Evolutionary conservation across 2,329 filamentous ascomycete genomes (phyloP).

Genomic region (Plectosphaerella plurivora): DNA sequence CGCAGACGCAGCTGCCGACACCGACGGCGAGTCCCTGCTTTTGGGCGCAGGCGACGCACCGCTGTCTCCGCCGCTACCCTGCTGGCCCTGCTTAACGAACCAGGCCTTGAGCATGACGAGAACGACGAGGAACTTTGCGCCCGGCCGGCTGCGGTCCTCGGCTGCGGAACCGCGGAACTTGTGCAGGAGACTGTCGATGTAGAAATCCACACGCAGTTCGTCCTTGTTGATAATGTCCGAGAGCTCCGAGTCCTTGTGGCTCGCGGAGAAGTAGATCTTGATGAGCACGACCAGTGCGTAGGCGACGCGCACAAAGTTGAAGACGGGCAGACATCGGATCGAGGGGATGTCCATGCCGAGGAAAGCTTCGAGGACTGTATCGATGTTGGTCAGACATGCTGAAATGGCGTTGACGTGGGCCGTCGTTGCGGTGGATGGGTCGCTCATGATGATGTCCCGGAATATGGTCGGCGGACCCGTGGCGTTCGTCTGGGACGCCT

Average conservation of each 20-base stretch:
- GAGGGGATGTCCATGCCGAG: slow-evolving; percentile 52
- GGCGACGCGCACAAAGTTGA: slow-evolving; percentile 66
- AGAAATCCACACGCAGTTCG: slow-evolving; percentile 59
- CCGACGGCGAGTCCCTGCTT: neutral
- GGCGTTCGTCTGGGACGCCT: slow-evolving; percentile 39
- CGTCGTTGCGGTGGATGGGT: slow-evolving; percentile 36
- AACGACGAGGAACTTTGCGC: slow-evolving; percentile 67
- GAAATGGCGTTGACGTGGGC: slow-evolving; percentile 64
- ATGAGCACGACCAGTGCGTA: slow-evolving; percentile 69
- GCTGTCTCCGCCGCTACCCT: slow-evolving; percentile 2
- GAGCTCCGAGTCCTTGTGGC: slow-evolving; percentile 59
- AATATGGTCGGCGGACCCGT: slow-evolving; percentile 39
- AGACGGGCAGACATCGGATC: slow-evolving; percentile 63
- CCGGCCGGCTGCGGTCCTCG: slow-evolving; percentile 59
- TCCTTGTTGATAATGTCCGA: slow-evolving; percentile 66
- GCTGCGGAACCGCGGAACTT: slow-evolving; percentile 62
- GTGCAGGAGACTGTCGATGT: slow-evolving; percentile 65
- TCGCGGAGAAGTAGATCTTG: slow-evolving; percentile 68
- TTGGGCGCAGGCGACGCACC: neutral
- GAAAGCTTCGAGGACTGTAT: slow-evolving; percentile 63
- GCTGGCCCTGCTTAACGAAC: slow-evolving; percentile 52
- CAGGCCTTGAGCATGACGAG: slow-evolving; percentile 66
- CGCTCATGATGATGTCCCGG: slow-evolving; percentile 35
- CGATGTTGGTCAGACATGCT: slow-evolving; percentile 61
- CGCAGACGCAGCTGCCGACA: slow-evolving; percentile 1